Evolutionary conservation across 2,329 filamentous ascomycete species (phyloP).

Genomic region (Pseudogymnoascus sp.): DNA sequence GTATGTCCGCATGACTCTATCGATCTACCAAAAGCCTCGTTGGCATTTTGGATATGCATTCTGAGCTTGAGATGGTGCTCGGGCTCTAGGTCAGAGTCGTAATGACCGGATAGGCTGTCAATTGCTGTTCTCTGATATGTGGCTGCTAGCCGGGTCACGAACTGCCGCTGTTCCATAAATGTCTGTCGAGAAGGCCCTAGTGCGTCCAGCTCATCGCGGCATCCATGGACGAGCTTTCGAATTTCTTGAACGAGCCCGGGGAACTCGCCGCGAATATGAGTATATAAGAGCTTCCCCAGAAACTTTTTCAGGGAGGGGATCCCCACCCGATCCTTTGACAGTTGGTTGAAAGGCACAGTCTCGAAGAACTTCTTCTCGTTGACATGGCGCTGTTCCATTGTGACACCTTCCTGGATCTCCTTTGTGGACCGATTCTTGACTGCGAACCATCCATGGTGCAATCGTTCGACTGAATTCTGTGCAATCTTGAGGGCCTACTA

Average conservation of each 20-base stretch:
- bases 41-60: neutral
- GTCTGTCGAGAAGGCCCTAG: too few species aligned
- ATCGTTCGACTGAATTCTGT: neutral
- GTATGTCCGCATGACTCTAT: neutral
- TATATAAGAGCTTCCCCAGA: neutral
- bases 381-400: neutral
- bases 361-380: conserved; percentile 7
- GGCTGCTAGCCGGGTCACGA: neutral
- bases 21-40: neutral
- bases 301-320: neutral
- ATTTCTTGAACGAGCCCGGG: neutral
- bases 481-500: conserved; percentile 6
- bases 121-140: neutral
- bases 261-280: neutral
- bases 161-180: neutral
- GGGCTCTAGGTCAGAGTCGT: neutral
- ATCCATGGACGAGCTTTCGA: neutral
- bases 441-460: conserved; percentile 4
- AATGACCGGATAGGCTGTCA: neutral
- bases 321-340: neutral
- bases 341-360: neutral
- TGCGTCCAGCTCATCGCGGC: too few species aligned
- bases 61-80: too few species aligned
- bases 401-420: neutral
- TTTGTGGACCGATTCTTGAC: conserved; percentile 8